A percentile compares a stretch with the other conserved stretches of the same genome.
Conservation (phyloP, 2,329 filamentous ascomycete species). For the Zasmidium cellare region DNA sequence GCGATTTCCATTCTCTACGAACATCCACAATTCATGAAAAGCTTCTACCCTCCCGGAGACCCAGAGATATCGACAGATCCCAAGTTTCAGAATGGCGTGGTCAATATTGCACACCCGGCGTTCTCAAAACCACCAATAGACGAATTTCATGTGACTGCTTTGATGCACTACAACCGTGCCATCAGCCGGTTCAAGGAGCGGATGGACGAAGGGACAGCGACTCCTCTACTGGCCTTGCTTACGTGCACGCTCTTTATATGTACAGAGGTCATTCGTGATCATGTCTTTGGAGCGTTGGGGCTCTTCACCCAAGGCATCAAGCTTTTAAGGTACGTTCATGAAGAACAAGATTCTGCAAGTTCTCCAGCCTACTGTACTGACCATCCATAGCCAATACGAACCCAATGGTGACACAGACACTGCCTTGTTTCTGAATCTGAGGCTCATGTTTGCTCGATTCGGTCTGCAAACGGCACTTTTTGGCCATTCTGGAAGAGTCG, state of each 20-base stretch:
- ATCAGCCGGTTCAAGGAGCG: constrained; percentile 18
- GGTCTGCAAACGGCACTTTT: constrained; percentile 18
- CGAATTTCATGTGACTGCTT: constrained; percentile 15
- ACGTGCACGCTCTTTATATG: constrained; percentile 31
- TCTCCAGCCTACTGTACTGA: not conserved
- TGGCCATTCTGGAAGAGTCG: constrained; percentile 4
- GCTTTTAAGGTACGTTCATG: constrained; percentile 15
- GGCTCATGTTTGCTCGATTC: constrained; percentile 20
- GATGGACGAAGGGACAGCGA: constrained; percentile 12
- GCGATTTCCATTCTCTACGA: constrained; percentile 26
- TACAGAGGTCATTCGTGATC: constrained; percentile 28
- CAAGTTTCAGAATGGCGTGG: not conserved
- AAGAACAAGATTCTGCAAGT: no score
- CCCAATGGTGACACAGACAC: not conserved
- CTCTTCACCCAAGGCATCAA: constrained; percentile 24
- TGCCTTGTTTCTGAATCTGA: constrained; percentile 10
- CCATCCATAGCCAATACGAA: not conserved
- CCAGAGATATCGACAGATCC: not conserved
- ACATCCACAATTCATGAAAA: constrained; percentile 22
- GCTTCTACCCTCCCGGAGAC: constrained; percentile 5
- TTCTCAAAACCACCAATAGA: constrained; percentile 10
- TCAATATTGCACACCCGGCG: constrained; percentile 3
- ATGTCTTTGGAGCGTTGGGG: constrained; percentile 21
- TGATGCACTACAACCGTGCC: constrained; percentile 28
- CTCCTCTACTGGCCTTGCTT: constrained; percentile 23